phyloP scores from a whole-genome alignment of 1,284 basidiomycete genomes.

The Amylostereum areolatum region DNA sequence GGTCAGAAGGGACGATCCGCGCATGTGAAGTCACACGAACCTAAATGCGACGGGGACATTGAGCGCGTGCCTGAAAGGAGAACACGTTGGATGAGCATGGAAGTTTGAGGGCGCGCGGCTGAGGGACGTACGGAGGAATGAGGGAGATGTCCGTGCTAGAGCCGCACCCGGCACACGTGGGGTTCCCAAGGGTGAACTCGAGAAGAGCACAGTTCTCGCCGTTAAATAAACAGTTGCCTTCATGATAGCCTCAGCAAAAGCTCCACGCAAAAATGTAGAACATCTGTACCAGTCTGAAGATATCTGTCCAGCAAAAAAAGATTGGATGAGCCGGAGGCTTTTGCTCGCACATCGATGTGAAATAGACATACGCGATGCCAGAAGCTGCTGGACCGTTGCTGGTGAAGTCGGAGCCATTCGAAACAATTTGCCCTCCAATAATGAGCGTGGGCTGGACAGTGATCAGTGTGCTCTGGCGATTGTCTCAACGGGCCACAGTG shows the following conservation, averaged over 20 bases:
- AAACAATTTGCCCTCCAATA: slow-evolving; percentile 23
- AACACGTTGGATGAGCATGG: not conserved
- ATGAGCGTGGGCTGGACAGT: slow-evolving; percentile 26
- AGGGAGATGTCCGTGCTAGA: slow-evolving; percentile 39
- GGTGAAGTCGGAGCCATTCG: slow-evolving; percentile 27
- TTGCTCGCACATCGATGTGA: not conserved
- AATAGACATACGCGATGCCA: slow-evolving; percentile 27
- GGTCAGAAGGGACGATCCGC: not conserved
- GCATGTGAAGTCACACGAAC: slow-evolving; percentile 5
- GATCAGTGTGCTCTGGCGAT: slow-evolving; percentile 1
- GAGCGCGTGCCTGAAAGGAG: slow-evolving; percentile 22
- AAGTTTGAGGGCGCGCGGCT: not conserved
- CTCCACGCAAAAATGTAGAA: not conserved
- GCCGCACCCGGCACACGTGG: slow-evolving; percentile 31
- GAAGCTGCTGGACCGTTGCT: slow-evolving; percentile 20
- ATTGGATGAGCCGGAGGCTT: not conserved
- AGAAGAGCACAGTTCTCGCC: slow-evolving; percentile 37
- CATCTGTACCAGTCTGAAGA: slow-evolving; percentile 14
- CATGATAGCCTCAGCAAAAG: not conserved
- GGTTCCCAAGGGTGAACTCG: slow-evolving; percentile 38
- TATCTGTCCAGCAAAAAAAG: slow-evolving; percentile 9
- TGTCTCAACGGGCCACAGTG: slow-evolving; percentile 2
- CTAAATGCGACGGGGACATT: slow-evolving; percentile 26
- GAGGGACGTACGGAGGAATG: slow-evolving; percentile 31
- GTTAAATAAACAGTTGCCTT: slow-evolving; percentile 30